Evolutionary conservation across 495 filamentous ascomycete species (phyloP), one percentile per base, ranked within the genome.

Genomic region (Thermochaetoides thermophila): DNA sequence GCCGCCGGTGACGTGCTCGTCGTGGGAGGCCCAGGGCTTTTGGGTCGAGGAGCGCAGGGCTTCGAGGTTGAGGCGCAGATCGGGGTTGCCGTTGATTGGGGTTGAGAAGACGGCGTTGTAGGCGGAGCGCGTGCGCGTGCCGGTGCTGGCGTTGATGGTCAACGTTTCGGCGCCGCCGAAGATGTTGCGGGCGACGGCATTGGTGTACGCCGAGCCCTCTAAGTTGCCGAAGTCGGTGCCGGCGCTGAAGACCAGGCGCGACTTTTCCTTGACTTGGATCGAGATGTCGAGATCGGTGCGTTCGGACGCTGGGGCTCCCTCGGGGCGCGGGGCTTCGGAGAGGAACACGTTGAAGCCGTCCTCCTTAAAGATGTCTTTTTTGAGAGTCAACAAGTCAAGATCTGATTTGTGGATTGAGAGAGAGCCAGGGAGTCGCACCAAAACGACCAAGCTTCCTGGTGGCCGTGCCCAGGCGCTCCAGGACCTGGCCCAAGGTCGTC

Each of bases 121-220:
- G 17, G 86, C 78, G 10, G 83, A 85, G 21, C 84, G 66, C 10
- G 89, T 95, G 18, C 89, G 70, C 21, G 85, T 94, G 17, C 89
- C 89, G 17, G 85, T 56, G 1, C 82, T 80, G 11, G 83, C 86
- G 47, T 89, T 84, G 28, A 91, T 53, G 4, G 61, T 64, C 35
- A 96, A 55, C n/a, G 72, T 75, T 57, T 97, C 89, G 11, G 89
- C 86, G 17, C 91, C 91, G 24, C 89, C 89, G 48, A 96, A 86
- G 26, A 97, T 69, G 58, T 97, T 97, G 29, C 91, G 77, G 55
- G 80, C 73, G 9, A 81, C 65, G 18, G 80, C 65, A 34, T 86
- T 82, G 35, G 80, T 71, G 52, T 92, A 94, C 2, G 87, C 87
- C 3, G 81, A 86, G 11, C 85, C 91, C 54, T 96, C 91, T 9